Evolutionary conservation across 108 stramenopile species (phyloP), one percentile per base, ranked within the genome.

Genomic region (Nitzschia inconspicua): DNA sequence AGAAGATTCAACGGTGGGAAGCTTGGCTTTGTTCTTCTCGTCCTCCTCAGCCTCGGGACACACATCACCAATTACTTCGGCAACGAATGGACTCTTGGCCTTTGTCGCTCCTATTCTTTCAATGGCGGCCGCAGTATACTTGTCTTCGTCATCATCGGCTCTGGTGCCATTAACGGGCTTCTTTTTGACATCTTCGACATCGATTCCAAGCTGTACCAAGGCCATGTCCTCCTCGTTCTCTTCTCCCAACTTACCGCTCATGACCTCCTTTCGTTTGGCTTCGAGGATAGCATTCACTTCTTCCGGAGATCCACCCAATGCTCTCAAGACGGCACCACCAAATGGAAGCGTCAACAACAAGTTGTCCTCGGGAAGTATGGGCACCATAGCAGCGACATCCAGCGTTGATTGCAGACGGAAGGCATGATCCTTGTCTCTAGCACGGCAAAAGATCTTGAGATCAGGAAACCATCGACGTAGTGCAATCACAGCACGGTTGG

Each of bases 321-420:
- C 76, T 42, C 78, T 75, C 58, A 97, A 74, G 26, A 97, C 95
- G 8, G 94, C 95, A 43, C 91, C 97, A 27, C 87, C 97, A 73
- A 98, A 96, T 23, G 97, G 97, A 32, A 98, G 85, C 18, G 94
- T 90, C 51, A 98, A 67, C 63, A 98, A 66, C 30, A 94, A 52
- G 55, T 86, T 92, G 60, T 98, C 97, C 49, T 98, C 95, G 36
- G 97, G 95, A 2, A 96, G 76, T 27, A 94, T 88, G 6, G 97
- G 97, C 37, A 96, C 94, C 94, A 96, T 96, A 3, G 95, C 93
- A 19, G 80, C 84, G 9, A 98, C 93, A 63, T 92, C 85, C 35
- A 96, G 63, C 22, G 89, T 96, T 31, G 64, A 68, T 54, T 90
- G 85, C 26, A 98, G 72, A 24, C 95, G 82, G 57, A 92, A 83